Conservation (phyloP, 2,329 filamentous ascomycete genomes). For the Colletotrichum tofieldiae region DNA sequence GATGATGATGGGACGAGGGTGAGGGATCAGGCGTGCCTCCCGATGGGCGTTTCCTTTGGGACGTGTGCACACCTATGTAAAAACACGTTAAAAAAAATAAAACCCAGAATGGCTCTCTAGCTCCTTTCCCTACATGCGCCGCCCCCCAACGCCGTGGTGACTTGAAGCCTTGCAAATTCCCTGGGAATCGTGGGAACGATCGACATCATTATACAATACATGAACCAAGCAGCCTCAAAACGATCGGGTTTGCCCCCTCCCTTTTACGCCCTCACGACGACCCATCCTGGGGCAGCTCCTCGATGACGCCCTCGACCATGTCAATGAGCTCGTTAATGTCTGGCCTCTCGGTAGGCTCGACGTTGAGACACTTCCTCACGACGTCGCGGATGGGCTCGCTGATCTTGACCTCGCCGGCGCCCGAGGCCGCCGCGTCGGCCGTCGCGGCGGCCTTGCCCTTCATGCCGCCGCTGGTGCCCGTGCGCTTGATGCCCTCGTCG, state of each 20-base stretch:
- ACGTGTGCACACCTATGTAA: conserved; percentile 33
- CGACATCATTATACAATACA: conserved; percentile 36
- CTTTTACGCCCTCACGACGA: conserved; percentile 15
- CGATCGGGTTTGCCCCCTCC: not conserved
- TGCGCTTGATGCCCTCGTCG: conserved; percentile 77
- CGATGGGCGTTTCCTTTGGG: not conserved
- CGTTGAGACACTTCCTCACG: conserved; percentile 86
- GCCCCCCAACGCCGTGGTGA: conserved; percentile 33
- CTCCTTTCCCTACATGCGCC: conserved; percentile 33
- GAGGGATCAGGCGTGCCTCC: not conserved
- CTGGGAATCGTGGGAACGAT: conserved; percentile 28
- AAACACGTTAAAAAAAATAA: conserved; percentile 3
- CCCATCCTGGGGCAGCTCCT: conserved; percentile 74
- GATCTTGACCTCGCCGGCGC: conserved; percentile 68
- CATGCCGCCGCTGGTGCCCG: conserved; percentile 55
- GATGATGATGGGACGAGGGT: not conserved
- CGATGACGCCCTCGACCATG: conserved; percentile 82
- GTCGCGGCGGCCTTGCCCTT: conserved; percentile 48
- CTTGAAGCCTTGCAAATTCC: conserved; percentile 32
- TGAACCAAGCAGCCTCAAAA: not conserved
- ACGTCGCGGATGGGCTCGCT: conserved; percentile 89
- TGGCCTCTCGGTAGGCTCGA: conserved; percentile 90
- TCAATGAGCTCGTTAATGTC: conserved; percentile 88
- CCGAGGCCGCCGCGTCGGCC: conserved; percentile 48
- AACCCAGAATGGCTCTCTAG: conserved; percentile 31